Base-by-base conservation (phyloP, 257 asterid species). In the Plantago elongata region DNA sequence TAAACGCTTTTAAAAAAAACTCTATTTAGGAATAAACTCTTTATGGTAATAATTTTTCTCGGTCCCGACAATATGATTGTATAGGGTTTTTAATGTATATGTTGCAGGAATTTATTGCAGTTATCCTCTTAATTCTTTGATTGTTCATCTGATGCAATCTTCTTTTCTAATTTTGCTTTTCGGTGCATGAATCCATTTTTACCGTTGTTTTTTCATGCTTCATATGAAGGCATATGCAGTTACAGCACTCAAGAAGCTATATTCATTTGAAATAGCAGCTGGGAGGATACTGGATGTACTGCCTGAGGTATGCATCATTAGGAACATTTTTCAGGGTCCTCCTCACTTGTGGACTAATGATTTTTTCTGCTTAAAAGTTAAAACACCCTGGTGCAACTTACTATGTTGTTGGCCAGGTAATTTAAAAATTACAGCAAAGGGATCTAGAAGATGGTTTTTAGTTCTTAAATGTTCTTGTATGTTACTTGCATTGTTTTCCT, bases 191-290 rank as follows among this genome's bases (percentile, higher is more conserved):
- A 29, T 54, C 54, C 15, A 34, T 16, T 17, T 45, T 60, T 55
- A n/a, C 43, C 14, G 22, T 44, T 48, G 61, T 43, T 2, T 73
- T 40, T 44, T 68, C 64, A 66, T 71, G 60, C 60, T 59, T 72
- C 29, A 54, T 66, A 65, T 76, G 77, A 76, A 92, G 99, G 96
- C 91, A 45, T 92, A 87, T 72, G 94, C 97, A 54, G 81, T 92
- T 45, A 75, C 97, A 14, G 99, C 97, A 16, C 82, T 92, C 70
- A 73, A 70, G 95, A 92, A 92, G 89, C 80, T 89, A 69, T 84
- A 86, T 72, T 77, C 97, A 17, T 92, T 92, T 72, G 99, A 92
- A 78, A 79, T 86, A 74, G 91, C 97, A 34, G 90, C 96, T 72
- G 96, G 95, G 81, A 87, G 90, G 65, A 71, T 76, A 67, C 89